Percentiles rank a stretch among this genome's conserved stretches.
phyloP scores from a whole-genome alignment of 306 rosid species.

The Citrullus amarus region DNA sequence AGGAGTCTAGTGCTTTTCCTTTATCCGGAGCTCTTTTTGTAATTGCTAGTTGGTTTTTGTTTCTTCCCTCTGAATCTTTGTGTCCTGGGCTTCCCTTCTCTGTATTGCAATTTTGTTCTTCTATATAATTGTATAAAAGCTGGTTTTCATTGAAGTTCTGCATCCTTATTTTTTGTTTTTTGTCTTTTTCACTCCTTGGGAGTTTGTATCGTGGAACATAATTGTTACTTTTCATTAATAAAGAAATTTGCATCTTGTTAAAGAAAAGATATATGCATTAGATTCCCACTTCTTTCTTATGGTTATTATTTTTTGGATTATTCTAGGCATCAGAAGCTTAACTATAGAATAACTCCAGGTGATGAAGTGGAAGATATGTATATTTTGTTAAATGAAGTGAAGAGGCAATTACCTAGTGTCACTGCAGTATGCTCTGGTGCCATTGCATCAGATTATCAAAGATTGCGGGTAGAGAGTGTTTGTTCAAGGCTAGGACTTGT shows the following conservation, averaged over 20 bases:
- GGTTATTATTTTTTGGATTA: constrained; percentile 12
- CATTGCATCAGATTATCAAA: constrained; percentile 95
- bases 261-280: not conserved
- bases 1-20: not conserved
- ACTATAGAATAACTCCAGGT: constrained; percentile 67
- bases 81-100: not conserved
- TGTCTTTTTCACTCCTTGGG: not conserved
- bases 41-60: not conserved
- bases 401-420: constrained; percentile 69
- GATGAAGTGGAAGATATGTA: constrained; percentile 97
- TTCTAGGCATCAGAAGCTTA: constrained; percentile 74
- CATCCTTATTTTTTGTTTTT: not conserved
- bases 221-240: not conserved
- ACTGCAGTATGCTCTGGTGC: constrained; percentile 91
- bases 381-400: constrained; percentile 73
- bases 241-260: not conserved
- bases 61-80: not conserved
- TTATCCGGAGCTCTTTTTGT: not conserved
- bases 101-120: not conserved
- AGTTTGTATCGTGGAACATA: not conserved
- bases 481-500: constrained; percentile 99
- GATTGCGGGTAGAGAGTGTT: constrained; percentile 93
- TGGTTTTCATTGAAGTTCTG: not conserved
- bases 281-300: constrained; percentile 2
- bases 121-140: not conserved